A percentile compares a stretch with the other conserved stretches of the same genome.
Conservation (phyloP, 2,329 filamentous ascomycete genomes). For the Fusarium keratoplasticum region DNA sequence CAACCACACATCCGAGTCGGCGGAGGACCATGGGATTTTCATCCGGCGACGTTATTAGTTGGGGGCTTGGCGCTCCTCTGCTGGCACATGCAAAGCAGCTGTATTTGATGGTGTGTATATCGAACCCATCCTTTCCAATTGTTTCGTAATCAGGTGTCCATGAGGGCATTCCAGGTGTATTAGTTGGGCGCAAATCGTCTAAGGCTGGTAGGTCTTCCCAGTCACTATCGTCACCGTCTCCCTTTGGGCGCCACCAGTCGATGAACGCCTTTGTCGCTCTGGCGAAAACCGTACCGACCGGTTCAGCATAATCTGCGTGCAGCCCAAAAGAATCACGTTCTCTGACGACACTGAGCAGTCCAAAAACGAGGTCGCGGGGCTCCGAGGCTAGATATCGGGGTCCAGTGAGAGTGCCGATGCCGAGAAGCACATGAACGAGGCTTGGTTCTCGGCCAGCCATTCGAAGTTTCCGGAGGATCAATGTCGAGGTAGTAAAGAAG, state of each 20-base stretch:
- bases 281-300: constrained; percentile 7
- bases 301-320: constrained; percentile 15
- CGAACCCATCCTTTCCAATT: background rate
- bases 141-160: constrained; percentile 1
- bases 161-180: background rate
- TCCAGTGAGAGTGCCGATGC: background rate
- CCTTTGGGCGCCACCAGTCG: constrained; percentile 15
- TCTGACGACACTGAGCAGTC: constrained; percentile 19
- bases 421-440: constrained; percentile 9
- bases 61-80: background rate
- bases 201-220: background rate
- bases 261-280: constrained; percentile 18
- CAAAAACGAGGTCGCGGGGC: constrained; percentile 38
- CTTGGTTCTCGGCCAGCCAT: background rate
- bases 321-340: constrained; percentile 6
- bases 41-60: background rate
- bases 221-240: background rate
- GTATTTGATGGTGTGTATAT: background rate
- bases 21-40: background rate
- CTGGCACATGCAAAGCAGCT: background rate
- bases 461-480: background rate
- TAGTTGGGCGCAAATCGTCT: background rate
- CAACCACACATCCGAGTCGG: constrained; percentile 1
- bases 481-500: background rate
- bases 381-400: constrained; percentile 36